Evolutionary conservation across 768 basidiomycete genomes (phyloP), one percentile per base, ranked within the genome.

Genomic region (Ephemerocybe angulata): DNA sequence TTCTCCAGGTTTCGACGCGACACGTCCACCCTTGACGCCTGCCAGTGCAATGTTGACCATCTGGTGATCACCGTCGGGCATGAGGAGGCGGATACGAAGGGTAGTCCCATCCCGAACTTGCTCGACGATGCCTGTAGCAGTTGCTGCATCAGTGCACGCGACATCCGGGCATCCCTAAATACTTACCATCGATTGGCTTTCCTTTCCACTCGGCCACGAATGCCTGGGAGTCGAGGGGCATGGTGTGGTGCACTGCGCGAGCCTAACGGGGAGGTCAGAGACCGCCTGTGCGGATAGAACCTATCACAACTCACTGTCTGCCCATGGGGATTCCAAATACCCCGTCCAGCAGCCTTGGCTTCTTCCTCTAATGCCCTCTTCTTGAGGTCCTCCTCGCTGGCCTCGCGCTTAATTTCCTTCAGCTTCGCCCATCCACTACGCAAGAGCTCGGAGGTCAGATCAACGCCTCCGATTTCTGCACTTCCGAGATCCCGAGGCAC

Each of bases 131-230:
- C 89, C 94, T 95, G 55, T n/a, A n/a, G n/a, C n/a, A n/a, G n/a
- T n/a, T n/a, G n/a, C n/a, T n/a, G n/a, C n/a, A n/a, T n/a, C n/a
- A n/a, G n/a, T n/a, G n/a, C n/a, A n/a, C n/a, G n/a, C n/a, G n/a
- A n/a, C n/a, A n/a, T n/a, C n/a, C n/a, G n/a, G n/a, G n/a, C n/a
- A n/a, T n/a, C n/a, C n/a, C n/a, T n/a, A n/a, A n/a, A 24, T 29
- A 40, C 72, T 56, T 70, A 91, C 92, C 93, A 64, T 97, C 93
- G 53, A 99, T 74, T 4, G 83, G 72, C 67, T 90, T 88, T n/a
- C 89, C 93, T 69, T 95, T 97, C 86, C 92, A 88, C 68, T 96
- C 88, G 13, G 81, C 76, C 10, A 99, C 82, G 71, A 98, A 98
- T 4, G 84, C 86, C 63, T 89, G 87, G 2, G 94, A 87, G 66